Conservation (phyloP, 129 eudicot genomes). For the Kitagawia praeruptora region DNA sequence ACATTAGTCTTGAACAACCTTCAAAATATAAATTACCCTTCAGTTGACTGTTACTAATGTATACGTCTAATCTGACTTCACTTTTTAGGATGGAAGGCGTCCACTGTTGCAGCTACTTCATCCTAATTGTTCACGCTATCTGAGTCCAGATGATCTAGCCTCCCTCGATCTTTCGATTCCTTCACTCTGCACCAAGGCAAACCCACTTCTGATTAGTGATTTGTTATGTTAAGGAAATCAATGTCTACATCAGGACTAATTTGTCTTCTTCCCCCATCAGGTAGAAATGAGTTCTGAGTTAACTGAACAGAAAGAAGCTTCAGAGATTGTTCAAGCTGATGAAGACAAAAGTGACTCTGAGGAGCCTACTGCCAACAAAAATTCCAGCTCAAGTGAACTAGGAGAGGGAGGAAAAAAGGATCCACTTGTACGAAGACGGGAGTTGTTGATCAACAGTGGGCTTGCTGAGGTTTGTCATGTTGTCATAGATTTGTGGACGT, state of each 20-base stretch:
- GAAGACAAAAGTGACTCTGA: slow-evolving; percentile 31
- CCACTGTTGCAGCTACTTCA: slow-evolving; percentile 85
- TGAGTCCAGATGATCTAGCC: slow-evolving; percentile 68
- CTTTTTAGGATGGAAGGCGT: slow-evolving; percentile 59
- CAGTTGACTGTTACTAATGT: not conserved
- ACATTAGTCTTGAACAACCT: not conserved
- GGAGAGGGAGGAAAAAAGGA: slow-evolving; percentile 79
- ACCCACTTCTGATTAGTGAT: not conserved
- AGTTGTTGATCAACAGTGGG: slow-evolving; percentile 74
- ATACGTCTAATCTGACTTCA: not conserved
- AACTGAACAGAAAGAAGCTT: slow-evolving; percentile 19
- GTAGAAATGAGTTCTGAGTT: slow-evolving; percentile 21
- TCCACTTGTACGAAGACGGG: slow-evolving; percentile 56
- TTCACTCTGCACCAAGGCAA: slow-evolving; percentile 53
- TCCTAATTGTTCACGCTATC: slow-evolving; percentile 76
- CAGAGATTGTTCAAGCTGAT: slow-evolving; percentile 35
- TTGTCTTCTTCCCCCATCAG: slow-evolving; percentile 20
- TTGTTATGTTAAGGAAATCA: not conserved
- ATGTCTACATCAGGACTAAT: slow-evolving; percentile 1
- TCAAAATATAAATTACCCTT: not conserved
- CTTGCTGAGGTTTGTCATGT: slow-evolving; percentile 70
- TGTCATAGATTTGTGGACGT: not conserved
- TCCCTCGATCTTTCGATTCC: slow-evolving; percentile 57
- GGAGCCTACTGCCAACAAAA: slow-evolving; percentile 11
- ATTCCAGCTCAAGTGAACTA: slow-evolving; percentile 7